Percentiles rank a stretch among this genome's conserved stretches.
These are phyloP conservation scores for Hanseniaspora meyeri DNA, from an alignment of 805 yeast genomes.

Conservation along the genomic window DNA sequence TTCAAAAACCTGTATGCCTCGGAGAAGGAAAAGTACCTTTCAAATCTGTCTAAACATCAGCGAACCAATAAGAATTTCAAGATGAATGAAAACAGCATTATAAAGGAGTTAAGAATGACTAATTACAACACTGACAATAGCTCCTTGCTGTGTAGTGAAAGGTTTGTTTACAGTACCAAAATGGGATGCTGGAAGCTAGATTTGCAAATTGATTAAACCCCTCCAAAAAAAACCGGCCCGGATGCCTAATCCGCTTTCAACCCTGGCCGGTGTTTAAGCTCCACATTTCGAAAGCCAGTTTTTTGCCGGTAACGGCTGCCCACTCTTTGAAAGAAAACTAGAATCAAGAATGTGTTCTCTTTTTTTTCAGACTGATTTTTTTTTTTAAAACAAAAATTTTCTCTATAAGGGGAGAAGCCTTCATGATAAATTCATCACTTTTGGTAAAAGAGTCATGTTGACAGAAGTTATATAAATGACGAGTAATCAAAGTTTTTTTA, in stretches of 20 bases:
- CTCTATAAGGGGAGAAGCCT: background rate
- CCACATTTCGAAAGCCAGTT: background rate
- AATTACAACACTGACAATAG: background rate
- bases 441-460: background rate
- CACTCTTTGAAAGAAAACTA: too few species aligned
- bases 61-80: background rate
- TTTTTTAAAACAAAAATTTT: too few species aligned
- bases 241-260: too few species aligned
- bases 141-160: background rate
- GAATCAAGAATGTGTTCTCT: too few species aligned
- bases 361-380: background rate
- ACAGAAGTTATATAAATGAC: background rate
- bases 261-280: background rate
- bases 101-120: background rate
- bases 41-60: background rate
- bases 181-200: slow-evolving; percentile 2
- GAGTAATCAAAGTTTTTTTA: background rate
- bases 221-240: background rate
- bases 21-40: background rate
- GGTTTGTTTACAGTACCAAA: background rate
- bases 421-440: background rate
- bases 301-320: background rate
- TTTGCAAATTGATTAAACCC: background rate
- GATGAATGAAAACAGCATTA: background rate
- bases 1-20: background rate